Conservation (phyloP, 2,329 filamentous ascomycete species). For the Akanthomyces dipterigenus region DNA sequence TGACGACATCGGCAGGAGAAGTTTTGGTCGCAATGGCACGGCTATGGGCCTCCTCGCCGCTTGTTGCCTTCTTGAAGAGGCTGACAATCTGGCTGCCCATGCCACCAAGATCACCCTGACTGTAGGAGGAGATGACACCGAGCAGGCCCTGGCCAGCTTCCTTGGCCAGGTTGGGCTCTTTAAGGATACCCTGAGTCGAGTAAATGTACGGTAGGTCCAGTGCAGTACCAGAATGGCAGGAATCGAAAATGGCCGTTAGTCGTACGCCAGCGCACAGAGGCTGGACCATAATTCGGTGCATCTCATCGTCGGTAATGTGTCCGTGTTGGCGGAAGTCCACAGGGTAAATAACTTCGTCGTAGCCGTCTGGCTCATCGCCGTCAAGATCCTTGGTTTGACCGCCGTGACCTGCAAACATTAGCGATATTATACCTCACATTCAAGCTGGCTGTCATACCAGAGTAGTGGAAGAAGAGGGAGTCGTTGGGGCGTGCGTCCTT, state of each 20-base stretch:
- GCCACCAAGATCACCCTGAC: conserved; percentile 68
- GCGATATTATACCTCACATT: not conserved
- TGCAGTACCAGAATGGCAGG: conserved; percentile 60
- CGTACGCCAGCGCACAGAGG: conserved; percentile 50
- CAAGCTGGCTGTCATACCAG: conserved; percentile 50
- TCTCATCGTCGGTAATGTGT: conserved; percentile 77
- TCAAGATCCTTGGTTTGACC: conserved; percentile 76
- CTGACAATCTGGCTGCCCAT: conserved; percentile 75
- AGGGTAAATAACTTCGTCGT: conserved; percentile 78
- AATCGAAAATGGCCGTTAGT: conserved; percentile 57
- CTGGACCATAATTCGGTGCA: conserved; percentile 66
- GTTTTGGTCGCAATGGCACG: conserved; percentile 83
- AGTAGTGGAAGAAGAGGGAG: conserved; percentile 96
- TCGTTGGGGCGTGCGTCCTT: conserved; percentile 91
- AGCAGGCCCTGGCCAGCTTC: conserved; percentile 60
- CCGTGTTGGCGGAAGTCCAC: conserved; percentile 75
- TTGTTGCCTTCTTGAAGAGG: conserved; percentile 83
- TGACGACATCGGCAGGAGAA: conserved; percentile 88
- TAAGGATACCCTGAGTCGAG: conserved; percentile 61
- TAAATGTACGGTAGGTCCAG: conserved; percentile 63
- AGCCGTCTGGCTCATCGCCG: conserved; percentile 74
- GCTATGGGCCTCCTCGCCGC: conserved; percentile 73
- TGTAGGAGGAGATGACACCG: conserved; percentile 51
- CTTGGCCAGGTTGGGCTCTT: conserved; percentile 61
- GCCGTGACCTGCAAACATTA: conserved; percentile 53